These are phyloP conservation scores for Helicostylum pulchrum DNA, from an alignment of 192 early-diverging fungal species.

Conservation along the genomic window DNA sequence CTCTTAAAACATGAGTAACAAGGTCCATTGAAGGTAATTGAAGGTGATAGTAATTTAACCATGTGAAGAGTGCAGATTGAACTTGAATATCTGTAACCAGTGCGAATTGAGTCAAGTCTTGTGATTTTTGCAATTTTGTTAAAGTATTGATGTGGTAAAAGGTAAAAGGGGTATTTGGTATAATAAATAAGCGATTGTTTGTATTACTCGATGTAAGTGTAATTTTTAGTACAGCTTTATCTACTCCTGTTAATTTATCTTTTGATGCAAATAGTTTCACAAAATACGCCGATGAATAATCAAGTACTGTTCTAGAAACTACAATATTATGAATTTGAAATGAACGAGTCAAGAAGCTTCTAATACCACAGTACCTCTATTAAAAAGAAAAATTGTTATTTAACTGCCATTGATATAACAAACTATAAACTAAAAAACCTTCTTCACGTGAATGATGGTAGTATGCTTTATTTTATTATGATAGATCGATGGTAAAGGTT, in stretches of 20 bases:
- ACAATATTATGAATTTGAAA: neutral
- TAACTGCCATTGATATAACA: no score
- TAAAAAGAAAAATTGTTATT: no score
- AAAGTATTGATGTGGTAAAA: conserved; percentile 14
- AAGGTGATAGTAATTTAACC: conserved; percentile 7
- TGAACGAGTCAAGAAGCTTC: neutral
- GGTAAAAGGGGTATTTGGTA: neutral
- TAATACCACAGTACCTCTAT: neutral
- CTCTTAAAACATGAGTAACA: conserved; percentile 15
- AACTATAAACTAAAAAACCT: neutral
- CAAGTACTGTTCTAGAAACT: neutral
- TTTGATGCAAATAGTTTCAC: neutral
- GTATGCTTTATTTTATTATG: conserved; percentile 1
- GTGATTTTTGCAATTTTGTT: conserved; percentile 1
- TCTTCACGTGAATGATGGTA: conserved; percentile 12
- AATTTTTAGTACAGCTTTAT: neutral
- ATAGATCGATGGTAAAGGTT: no score
- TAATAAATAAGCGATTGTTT: neutral
- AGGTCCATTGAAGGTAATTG: conserved; percentile 8
- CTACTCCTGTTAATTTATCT: neutral
- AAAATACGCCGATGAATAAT: no score
- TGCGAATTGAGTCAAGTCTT: neutral
- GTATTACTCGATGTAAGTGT: neutral
- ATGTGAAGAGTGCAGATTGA: conserved; percentile 6
- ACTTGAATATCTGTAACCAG: conserved; percentile 14